Conservation (phyloP, 2,329 filamentous ascomycete genomes). For the Clonostachys sp. region DNA sequence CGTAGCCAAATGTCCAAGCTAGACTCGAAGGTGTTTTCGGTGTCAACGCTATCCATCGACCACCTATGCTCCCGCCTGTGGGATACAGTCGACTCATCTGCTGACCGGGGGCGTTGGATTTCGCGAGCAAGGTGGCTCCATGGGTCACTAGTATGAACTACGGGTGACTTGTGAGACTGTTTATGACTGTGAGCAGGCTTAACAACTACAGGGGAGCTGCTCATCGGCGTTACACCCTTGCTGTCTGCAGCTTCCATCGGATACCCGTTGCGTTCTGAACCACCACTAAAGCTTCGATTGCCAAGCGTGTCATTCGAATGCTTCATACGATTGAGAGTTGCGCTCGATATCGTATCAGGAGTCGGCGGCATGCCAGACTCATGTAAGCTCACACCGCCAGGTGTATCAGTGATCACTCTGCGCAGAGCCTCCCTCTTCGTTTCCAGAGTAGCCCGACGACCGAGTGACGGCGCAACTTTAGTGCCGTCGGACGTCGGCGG, state of each 20-base stretch:
- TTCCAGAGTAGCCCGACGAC: constrained; percentile 26
- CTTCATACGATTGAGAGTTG: constrained; percentile 44
- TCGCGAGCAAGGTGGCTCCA: constrained; percentile 1
- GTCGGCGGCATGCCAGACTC: constrained; percentile 49
- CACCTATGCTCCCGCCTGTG: constrained; percentile 32
- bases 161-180: neutral
- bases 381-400: constrained; percentile 29
- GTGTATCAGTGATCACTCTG: constrained; percentile 42
- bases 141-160: neutral
- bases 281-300: neutral
- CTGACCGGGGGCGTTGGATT: constrained; percentile 36
- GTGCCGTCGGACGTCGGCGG: constrained; percentile 1
- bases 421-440: constrained; percentile 44
- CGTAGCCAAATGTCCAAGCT: constrained; percentile 55
- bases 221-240: neutral
- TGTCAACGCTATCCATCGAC: constrained; percentile 36
- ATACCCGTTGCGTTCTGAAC: neutral
- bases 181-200: too few relatives aligned
- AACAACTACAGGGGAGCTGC: neutral
- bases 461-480: constrained; percentile 5
- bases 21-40: constrained; percentile 37
- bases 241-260: neutral
- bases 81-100: constrained; percentile 38
- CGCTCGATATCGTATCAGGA: constrained; percentile 55
- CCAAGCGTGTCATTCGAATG: constrained; percentile 43